Percentiles rank a stretch among this genome's conserved stretches.
phyloP scores from a whole-genome alignment of 1,284 basidiomycete genomes.

The Leccinum glutinopallens region DNA sequence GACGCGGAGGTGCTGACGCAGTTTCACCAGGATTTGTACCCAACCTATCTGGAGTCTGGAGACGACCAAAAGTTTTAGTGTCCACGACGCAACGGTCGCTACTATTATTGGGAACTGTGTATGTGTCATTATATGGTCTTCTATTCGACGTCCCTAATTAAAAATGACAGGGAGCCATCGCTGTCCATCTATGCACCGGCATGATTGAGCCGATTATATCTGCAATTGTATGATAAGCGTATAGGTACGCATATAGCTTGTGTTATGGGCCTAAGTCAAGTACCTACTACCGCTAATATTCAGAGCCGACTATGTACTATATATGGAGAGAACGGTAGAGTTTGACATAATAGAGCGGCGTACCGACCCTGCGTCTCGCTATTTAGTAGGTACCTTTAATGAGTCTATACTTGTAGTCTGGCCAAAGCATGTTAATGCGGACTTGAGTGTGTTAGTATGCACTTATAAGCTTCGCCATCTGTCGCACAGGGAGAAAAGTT shows the following conservation, averaged over 20 bases:
- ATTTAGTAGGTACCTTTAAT: not conserved
- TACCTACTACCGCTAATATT: too few species aligned
- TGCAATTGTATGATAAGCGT: too few species aligned
- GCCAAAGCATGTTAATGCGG: not conserved
- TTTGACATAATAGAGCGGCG: not conserved
- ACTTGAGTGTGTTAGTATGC: too few species aligned
- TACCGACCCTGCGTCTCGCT: not conserved
- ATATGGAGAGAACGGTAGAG: not conserved
- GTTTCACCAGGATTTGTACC: constrained; percentile 64
- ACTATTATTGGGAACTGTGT: constrained; percentile 92
- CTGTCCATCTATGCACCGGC: constrained; percentile 12
- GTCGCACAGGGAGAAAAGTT: not conserved
- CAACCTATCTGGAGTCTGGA: constrained; percentile 81
- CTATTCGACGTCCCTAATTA: constrained; percentile 5
- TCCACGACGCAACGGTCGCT: constrained; percentile 72
- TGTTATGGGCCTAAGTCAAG: too few species aligned
- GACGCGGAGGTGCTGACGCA: not conserved
- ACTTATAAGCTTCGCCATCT: not conserved
- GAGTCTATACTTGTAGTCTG: not conserved
- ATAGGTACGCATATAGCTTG: too few species aligned
- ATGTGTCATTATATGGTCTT: constrained; percentile 33
- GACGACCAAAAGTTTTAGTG: constrained; percentile 57
- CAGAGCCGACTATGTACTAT: not conserved
- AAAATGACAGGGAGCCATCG: constrained; percentile 70
- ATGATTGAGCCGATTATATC: too few species aligned